Conservation (phyloP, 2,329 filamentous ascomycete species). For the Aspergillus fumigatus region DNA sequence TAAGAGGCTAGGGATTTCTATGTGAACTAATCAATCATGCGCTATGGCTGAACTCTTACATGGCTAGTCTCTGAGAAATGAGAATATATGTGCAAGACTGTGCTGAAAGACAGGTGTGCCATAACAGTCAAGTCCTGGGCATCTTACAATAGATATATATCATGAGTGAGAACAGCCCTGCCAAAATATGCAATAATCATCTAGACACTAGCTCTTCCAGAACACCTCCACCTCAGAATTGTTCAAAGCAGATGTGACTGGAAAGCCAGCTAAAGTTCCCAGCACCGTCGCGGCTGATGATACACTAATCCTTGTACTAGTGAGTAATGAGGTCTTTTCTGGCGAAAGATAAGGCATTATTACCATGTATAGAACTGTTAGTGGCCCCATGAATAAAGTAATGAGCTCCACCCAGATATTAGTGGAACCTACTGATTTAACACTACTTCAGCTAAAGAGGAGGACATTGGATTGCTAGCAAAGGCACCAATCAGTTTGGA, state of each 20-base stretch:
- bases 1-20: not conserved
- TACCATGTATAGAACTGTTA: conserved; percentile 1
- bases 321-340: conserved; percentile 1
- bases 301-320: conserved; percentile 1
- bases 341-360: conserved; percentile 1
- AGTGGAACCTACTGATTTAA: not conserved
- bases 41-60: not conserved
- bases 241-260: conserved; percentile 3
- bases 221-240: not conserved
- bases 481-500: not conserved
- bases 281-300: conserved; percentile 1
- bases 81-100: not conserved
- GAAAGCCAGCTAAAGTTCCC: conserved; percentile 2
- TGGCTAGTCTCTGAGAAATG: not conserved
- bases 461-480: conserved; percentile 1
- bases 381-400: conserved; percentile 3
- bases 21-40: not conserved
- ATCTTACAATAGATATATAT: conserved; percentile 4
- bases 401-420: conserved; percentile 1
- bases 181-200: conserved; percentile 1
- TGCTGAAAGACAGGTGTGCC: not conserved
- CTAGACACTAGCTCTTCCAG: conserved; percentile 2
- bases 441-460: conserved; percentile 2
- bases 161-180: conserved; percentile 1
- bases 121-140: not conserved